Conservation (phyloP, 1,139 yeast species). For the Pichia sp. region DNA sequence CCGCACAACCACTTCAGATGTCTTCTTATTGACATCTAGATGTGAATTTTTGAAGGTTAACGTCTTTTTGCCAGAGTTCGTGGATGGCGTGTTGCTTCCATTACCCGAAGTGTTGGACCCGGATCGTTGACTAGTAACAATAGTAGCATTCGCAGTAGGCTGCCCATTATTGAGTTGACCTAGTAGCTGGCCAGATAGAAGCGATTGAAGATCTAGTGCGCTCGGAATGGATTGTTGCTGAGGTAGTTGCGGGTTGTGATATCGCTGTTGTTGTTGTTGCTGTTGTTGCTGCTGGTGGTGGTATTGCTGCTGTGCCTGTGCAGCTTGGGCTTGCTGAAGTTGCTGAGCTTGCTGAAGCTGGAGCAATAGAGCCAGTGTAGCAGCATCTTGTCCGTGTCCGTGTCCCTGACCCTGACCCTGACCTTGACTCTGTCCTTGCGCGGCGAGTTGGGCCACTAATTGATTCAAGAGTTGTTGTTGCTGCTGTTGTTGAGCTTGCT, state of each 20-base stretch:
- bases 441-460: conserved; percentile 11
- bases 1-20: conserved; percentile 5
- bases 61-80: too few relatives aligned
- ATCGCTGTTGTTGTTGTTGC: conserved; percentile 7
- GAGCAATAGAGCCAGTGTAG: neutral
- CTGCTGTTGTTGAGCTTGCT: neutral
- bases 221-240: too few relatives aligned
- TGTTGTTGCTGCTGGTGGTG: neutral
- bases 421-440: conserved; percentile 11
- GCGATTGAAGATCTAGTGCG: too few relatives aligned
- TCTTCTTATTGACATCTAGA: conserved; percentile 7
- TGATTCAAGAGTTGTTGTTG: neutral
- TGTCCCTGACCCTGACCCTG: too few relatives aligned
- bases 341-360: conserved; percentile 9
- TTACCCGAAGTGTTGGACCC: too few relatives aligned
- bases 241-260: too few relatives aligned
- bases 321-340: conserved; percentile 3
- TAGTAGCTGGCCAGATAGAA: too few relatives aligned
- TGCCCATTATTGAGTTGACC: too few relatives aligned
- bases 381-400: neutral
- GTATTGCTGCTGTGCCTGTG: conserved; percentile 2
- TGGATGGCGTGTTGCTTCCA: too few relatives aligned
- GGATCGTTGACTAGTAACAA: too few relatives aligned
- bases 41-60: conserved; percentile 12
- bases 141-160: too few relatives aligned